Evolutionary conservation across 768 basidiomycete species (phyloP).

Genomic region (Tricholoma saponaceum): DNA sequence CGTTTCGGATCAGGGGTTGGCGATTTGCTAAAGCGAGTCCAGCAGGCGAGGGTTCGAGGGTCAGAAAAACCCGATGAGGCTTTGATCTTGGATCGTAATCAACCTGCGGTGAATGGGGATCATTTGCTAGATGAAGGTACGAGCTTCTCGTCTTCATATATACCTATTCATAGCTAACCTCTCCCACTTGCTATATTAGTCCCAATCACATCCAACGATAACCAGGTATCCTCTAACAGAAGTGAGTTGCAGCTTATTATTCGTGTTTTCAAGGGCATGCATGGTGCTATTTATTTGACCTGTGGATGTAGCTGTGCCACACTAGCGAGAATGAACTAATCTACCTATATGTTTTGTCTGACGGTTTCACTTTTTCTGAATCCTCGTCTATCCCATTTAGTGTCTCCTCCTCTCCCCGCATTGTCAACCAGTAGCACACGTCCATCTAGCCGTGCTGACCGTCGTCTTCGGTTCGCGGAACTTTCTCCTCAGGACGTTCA

Average conservation of each 20-base stretch:
- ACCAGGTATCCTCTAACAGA: slow-evolving; percentile 5
- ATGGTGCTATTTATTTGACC: too few relatives aligned
- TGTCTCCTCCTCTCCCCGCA: slow-evolving; percentile 40
- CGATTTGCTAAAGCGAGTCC: slow-evolving; percentile 56
- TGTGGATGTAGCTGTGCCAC: not conserved
- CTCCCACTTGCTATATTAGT: not conserved
- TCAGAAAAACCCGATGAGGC: slow-evolving; percentile 4
- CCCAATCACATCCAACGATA: slow-evolving; percentile 13
- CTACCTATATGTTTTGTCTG: not conserved
- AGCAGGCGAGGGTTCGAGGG: slow-evolving; percentile 39
- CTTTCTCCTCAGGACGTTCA: slow-evolving; percentile 70
- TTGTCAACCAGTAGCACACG: slow-evolving; percentile 49
- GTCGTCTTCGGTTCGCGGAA: slow-evolving; percentile 73
- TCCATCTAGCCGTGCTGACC: slow-evolving; percentile 53
- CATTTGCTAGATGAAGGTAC: slow-evolving; percentile 15
- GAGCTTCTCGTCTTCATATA: not conserved
- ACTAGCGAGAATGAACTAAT: not conserved
- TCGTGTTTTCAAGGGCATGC: not conserved
- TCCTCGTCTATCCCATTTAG: slow-evolving; percentile 13
- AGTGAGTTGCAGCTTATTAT: slow-evolving; percentile 5
- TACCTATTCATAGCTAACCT: not conserved
- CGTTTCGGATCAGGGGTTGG: slow-evolving; percentile 66
- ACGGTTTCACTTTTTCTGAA: slow-evolving; percentile 1
- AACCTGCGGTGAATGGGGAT: not conserved
- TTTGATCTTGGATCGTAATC: not conserved